phyloP scores from a whole-genome alignment of 495 filamentous ascomycete genomes.

The Diplogelasinospora grovesii region DNA sequence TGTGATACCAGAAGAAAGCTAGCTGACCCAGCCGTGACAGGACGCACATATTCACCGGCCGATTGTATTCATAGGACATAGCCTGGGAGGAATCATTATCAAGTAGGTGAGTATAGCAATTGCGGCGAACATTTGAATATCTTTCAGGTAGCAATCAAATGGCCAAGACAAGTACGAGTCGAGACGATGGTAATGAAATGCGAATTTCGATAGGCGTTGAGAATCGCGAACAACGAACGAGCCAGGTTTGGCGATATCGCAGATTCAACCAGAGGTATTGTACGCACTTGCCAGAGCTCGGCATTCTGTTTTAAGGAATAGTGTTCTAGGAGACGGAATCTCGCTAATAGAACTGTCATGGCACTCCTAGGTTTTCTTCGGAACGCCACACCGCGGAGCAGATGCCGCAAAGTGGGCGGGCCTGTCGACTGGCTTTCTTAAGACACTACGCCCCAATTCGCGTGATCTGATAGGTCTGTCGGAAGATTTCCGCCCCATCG shows the following conservation, averaged over 20 bases:
- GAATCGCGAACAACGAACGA: constrained; percentile 2
- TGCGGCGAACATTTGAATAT: too few species aligned
- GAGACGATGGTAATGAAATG: too few species aligned
- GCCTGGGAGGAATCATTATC: constrained; percentile 32
- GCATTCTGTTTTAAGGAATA: not conserved
- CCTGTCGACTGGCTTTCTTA: constrained; percentile 1
- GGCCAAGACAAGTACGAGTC: too few species aligned
- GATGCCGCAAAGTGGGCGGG: constrained; percentile 11
- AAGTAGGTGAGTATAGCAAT: constrained; percentile 22
- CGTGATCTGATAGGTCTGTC: constrained; percentile 7
- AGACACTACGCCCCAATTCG: constrained; percentile 2
- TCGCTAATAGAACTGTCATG: too few species aligned
- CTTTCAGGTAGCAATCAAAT: too few species aligned
- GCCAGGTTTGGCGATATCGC: constrained; percentile 1
- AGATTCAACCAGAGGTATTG: constrained; percentile 6
- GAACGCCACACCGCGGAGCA: constrained; percentile 20
- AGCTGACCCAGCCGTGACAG: too few species aligned
- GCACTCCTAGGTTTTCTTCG: constrained; percentile 15
- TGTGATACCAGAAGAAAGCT: too few species aligned
- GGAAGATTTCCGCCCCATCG: constrained; percentile 8
- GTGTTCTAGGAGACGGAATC: too few species aligned
- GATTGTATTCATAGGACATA: constrained; percentile 33
- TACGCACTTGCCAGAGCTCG: not conserved
- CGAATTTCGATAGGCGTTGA: constrained; percentile 4
- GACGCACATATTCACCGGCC: too few species aligned